Evolutionary conservation across 179 eudicot genomes (phyloP).

Genomic region (Spergularia azorica): DNA sequence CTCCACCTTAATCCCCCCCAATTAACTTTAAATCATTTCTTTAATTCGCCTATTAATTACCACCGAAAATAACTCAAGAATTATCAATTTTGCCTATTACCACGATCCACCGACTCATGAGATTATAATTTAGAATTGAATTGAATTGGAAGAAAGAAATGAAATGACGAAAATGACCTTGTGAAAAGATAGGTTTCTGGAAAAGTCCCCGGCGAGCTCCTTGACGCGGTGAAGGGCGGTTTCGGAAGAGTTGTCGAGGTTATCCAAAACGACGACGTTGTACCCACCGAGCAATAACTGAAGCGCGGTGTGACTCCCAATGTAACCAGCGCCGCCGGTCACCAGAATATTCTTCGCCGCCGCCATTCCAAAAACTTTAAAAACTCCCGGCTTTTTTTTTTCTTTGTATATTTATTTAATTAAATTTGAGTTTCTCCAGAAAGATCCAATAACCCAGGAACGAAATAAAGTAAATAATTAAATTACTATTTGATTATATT

Average conservation of each 20-base stretch:
- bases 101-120: constrained; percentile 32
- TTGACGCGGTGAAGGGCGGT: constrained; percentile 69
- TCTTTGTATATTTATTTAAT: too few species aligned
- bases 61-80: constrained; percentile 12
- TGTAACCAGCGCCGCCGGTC: constrained; percentile 97
- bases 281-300: constrained; percentile 73
- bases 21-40: neutral
- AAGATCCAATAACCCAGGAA: constrained; percentile 18
- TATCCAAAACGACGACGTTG: constrained; percentile 74
- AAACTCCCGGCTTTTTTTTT: too few species aligned
- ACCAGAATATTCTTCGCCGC: constrained; percentile 51
- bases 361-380: constrained; percentile 29
- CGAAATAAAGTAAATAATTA: neutral
- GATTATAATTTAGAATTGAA: neutral
- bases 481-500: neutral
- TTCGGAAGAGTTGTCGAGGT: constrained; percentile 79
- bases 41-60: neutral
- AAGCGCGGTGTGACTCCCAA: constrained; percentile 88
- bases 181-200: constrained; percentile 61
- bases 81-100: constrained; percentile 1
- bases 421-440: constrained; percentile 3
- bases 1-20: neutral
- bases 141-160: neutral
- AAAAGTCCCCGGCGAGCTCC: constrained; percentile 66
- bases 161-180: constrained; percentile 44